Evolutionary conservation across 1,284 basidiomycete species (phyloP), one percentile per base, ranked within the genome.

Genomic region (Microbotryum intermedium): DNA sequence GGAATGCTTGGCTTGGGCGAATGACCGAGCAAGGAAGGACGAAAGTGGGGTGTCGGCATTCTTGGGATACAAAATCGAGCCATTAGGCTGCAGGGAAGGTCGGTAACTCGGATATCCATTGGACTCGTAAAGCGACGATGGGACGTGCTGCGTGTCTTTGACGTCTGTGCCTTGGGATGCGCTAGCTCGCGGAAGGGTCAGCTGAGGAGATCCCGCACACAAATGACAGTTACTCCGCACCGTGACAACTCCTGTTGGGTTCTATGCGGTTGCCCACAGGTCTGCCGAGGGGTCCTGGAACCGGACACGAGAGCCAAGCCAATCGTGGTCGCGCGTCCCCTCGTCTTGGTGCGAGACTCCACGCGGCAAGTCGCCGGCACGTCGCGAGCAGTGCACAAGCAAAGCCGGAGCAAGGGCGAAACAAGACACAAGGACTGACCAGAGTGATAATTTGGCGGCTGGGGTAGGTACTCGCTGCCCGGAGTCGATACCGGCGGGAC

Each of bases 61-160:
- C 34, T 39, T 39, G 34, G 34, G 10, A 16, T 9, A 39, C 34
- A 16, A 6, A 3, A 39, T 39, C 34, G 34, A 39, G 34, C 34
- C 34, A 39, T 39, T 16, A 16, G 34, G 18, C 34, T 39, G 34
- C 34, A 16, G 34, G 34, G 34, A 39, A 2, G 43, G 28, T 53
- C 34, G 21, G 44, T 16, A 20, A 47, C 23, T 4, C 42, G 21
- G 50, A 51, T 29, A 39, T 6, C 13, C 16, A 16, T 16, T 39
- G 34, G 34, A 39, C 10, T 39, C 34, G 34, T 39, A 39, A 16
- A 39, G 34, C 34, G 34, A 39, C 34, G 58, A 50, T 4, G 29
- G n/a, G 5, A 55, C 30, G 39, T 50, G 51, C 29, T 48, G 55
- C 2, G 55, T 53, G 25, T 51, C 60, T 18, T 57, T 59, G n/a